Conservation (phyloP, 2,329 filamentous ascomycete species). For the Aspergillus sergii region DNA sequence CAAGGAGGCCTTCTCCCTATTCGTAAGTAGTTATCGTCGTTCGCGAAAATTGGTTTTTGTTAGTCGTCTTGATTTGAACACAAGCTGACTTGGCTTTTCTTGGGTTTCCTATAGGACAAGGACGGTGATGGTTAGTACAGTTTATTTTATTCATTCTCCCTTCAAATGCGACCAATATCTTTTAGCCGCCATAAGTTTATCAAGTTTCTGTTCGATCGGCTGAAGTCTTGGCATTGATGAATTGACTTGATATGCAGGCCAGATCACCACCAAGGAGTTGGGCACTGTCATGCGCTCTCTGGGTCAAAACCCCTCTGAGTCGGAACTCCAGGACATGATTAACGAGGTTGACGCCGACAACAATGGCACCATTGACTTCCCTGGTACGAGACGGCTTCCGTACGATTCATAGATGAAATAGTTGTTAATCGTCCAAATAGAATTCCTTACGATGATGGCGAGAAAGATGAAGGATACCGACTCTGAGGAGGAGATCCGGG, state of each 20-base stretch:
- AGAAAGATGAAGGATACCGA: constrained; percentile 94
- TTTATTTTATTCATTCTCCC: neutral
- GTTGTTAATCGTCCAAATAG: constrained; percentile 48
- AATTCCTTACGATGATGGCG: constrained; percentile 92
- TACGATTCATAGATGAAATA: neutral
- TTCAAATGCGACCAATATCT: constrained; percentile 4
- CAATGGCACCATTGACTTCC: constrained; percentile 90
- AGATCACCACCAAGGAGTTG: constrained; percentile 90
- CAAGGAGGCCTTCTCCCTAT: constrained; percentile 99
- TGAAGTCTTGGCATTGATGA: constrained; percentile 15
- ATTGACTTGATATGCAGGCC: constrained; percentile 56
- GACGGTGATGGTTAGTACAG: constrained; percentile 80
- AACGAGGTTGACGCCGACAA: constrained; percentile 92
- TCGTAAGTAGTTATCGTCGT: constrained; percentile 68
- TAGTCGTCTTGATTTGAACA: neutral
- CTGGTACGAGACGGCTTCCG: constrained; percentile 60
- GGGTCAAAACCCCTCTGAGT: constrained; percentile 87
- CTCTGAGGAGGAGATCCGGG: constrained; percentile 86
- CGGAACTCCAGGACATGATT: constrained; percentile 90
- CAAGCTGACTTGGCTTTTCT: constrained; percentile 25
- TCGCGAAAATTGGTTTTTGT: neutral
- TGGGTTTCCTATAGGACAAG: constrained; percentile 66
- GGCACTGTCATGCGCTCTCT: constrained; percentile 89
- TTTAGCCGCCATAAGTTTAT: neutral
- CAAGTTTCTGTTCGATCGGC: neutral